phyloP scores from a whole-genome alignment of 495 filamentous ascomycete genomes.

The Aspergillus campestris region DNA sequence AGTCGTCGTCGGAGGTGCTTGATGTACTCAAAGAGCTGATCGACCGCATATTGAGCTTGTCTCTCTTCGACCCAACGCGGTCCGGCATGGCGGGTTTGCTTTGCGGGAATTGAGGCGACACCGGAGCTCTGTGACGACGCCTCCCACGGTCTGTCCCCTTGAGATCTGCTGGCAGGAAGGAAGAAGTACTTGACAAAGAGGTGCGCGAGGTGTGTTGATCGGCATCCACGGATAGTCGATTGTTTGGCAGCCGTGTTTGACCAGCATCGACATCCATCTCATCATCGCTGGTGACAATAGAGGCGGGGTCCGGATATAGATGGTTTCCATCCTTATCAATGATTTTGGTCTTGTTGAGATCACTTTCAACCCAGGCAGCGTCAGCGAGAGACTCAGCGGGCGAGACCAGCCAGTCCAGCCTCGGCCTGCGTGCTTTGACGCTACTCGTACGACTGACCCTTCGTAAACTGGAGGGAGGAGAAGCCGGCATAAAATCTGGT shows the following conservation, averaged over 20 bases:
- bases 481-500: slow-evolving; percentile 17
- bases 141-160: slow-evolving; percentile 27
- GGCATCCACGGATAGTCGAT: slow-evolving; percentile 7
- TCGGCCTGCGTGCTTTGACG: slow-evolving; percentile 50
- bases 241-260: slow-evolving; percentile 11
- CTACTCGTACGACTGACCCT: slow-evolving; percentile 28
- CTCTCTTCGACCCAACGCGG: slow-evolving; percentile 14
- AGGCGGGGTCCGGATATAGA: slow-evolving; percentile 47
- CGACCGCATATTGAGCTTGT: slow-evolving; percentile 19
- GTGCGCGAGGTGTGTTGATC: slow-evolving; percentile 18
- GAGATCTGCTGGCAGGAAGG: slow-evolving; percentile 21
- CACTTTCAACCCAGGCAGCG: slow-evolving; percentile 74
- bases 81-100: slow-evolving; percentile 22
- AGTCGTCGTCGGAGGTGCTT: slow-evolving; percentile 13
- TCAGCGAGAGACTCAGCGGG: slow-evolving; percentile 80
- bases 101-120: slow-evolving; percentile 16
- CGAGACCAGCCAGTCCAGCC: slow-evolving; percentile 71
- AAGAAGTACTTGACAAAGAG: slow-evolving; percentile 24
- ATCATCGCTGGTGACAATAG: slow-evolving; percentile 14
- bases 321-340: slow-evolving; percentile 64
- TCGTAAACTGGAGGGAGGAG: slow-evolving; percentile 28
- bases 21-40: slow-evolving; percentile 26
- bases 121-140: slow-evolving; percentile 20
- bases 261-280: slow-evolving; percentile 5
- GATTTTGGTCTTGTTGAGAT: slow-evolving; percentile 62